phyloP scores from a whole-genome alignment of 768 basidiomycete species.

The Daedaleopsis nitida region DNA sequence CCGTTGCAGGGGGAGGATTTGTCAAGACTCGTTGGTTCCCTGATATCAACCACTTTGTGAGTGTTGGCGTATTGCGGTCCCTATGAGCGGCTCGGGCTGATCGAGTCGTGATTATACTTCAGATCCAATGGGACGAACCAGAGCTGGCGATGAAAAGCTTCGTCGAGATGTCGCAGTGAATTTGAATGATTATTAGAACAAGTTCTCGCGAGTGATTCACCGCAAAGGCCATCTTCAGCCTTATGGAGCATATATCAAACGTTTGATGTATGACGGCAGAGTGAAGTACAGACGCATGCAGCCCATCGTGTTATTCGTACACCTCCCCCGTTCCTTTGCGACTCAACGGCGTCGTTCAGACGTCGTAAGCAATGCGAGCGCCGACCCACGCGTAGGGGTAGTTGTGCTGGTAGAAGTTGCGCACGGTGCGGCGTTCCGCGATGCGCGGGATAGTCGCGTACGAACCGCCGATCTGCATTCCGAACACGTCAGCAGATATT shows the following conservation, averaged over 20 bases:
- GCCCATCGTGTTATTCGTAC: neutral
- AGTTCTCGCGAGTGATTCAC: too few species aligned
- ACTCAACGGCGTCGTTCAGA: neutral
- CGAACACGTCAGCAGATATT: constrained; percentile 8
- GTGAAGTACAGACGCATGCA: neutral
- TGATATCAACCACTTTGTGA: constrained; percentile 30
- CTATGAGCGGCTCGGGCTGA: too few species aligned
- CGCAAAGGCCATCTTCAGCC: too few species aligned
- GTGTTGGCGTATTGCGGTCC: constrained; percentile 2
- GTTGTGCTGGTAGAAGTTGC: constrained; percentile 92
- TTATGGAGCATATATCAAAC: too few species aligned
- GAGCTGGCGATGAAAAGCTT: neutral
- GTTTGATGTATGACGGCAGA: neutral
- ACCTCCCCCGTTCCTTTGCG: neutral
- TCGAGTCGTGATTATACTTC: neutral
- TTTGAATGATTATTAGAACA: too few species aligned
- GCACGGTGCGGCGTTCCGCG: constrained; percentile 69
- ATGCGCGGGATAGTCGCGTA: constrained; percentile 85
- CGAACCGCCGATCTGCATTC: constrained; percentile 80
- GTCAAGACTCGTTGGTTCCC: constrained; percentile 20
- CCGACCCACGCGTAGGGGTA: constrained; percentile 91
- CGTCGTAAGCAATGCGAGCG: constrained; percentile 65
- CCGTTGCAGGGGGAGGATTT: constrained; percentile 7
- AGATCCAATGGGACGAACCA: constrained; percentile 4
- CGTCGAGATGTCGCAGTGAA: neutral